Evolutionary conservation across 2,329 filamentous ascomycete species (phyloP), one percentile per base, ranked within the genome.

Genomic region (Dactylellina parvicollis): DNA sequence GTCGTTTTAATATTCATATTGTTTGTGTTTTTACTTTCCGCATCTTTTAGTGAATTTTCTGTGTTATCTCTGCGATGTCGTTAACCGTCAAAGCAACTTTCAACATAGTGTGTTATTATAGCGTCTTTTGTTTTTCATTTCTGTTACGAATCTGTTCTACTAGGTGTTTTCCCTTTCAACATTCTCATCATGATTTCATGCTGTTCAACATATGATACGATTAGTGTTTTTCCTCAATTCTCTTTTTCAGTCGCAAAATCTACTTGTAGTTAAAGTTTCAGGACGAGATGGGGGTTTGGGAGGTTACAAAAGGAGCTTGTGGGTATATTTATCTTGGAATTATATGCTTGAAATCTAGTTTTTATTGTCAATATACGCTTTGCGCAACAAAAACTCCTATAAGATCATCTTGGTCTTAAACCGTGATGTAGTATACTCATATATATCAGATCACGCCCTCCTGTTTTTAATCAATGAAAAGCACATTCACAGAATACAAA

Each of bases 1-100:
- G 9, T 40, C 28, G 26, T 76, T 77, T 77, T 75, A 67, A 72
- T 75, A 75, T 75, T 36, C 36, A 70, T 64, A 52, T 72, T 66
- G 74, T 74, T 76, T 62, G 38, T 73, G 62, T 72, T 65, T 75
- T 56, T 73, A 74, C 38, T 42, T 49, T 75, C 46, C 47, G 52
- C 56, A 28, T 47, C 24, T 56, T 56, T 42, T 60, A 66, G 34
- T 40, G 32, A 24, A 18, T 26, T 20, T 28, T 22, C 61, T 20
- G 38, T 24, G 4, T 24, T 22, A 46, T 8, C 8, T 18, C 22
- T 46, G 2, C 22, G 4, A 38, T 20, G 18, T 44, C 22, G n/a
- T 20, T 40, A 7, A 4, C 40, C 4, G 18, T 3, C 16, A 9
- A 44, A 3, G 40, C 20, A 44, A 44, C 40, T 44, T 10, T 52